These are phyloP conservation scores for Exophiala sp. DNA, from an alignment of 2,329 filamentous ascomycete genomes.

Conservation along the genomic window DNA sequence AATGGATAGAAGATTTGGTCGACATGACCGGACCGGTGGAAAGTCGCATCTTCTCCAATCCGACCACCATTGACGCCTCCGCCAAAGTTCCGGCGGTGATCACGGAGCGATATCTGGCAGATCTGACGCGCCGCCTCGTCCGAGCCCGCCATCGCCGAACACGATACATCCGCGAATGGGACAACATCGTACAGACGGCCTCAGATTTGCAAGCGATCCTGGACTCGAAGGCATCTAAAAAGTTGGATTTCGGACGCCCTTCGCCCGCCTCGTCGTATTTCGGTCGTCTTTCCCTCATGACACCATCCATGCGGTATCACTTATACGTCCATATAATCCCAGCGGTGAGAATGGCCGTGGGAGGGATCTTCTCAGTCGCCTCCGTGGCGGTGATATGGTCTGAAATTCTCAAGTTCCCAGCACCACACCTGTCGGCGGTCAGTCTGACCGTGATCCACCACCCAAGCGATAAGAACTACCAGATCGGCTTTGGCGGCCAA, in stretches of 20 bases:
- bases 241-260: conserved; percentile 65
- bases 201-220: conserved; percentile 72
- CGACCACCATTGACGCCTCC: conserved; percentile 37
- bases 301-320: conserved; percentile 74
- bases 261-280: conserved; percentile 43
- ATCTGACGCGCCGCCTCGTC: conserved; percentile 74
- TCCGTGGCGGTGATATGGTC: conserved; percentile 88
- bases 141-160: conserved; percentile 76
- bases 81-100: conserved; percentile 68
- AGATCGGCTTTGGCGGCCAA: conserved; percentile 82
- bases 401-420: conserved; percentile 78
- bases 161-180: conserved; percentile 82
- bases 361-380: conserved; percentile 63
- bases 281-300: conserved; percentile 58
- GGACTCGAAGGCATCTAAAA: conserved; percentile 73
- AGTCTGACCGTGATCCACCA: conserved; percentile 58
- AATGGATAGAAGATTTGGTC: conserved; percentile 93
- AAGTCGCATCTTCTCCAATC: conserved; percentile 39
- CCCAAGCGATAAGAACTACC: conserved; percentile 61
- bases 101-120: conserved; percentile 87
- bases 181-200: conserved; percentile 67
- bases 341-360: conserved; percentile 57
- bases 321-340: conserved; percentile 70
- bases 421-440: conserved; percentile 67
- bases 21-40: conserved; percentile 70